Conservation (phyloP, 2,329 filamentous ascomycete species). For the Neopestalotiopsis sp. region DNA sequence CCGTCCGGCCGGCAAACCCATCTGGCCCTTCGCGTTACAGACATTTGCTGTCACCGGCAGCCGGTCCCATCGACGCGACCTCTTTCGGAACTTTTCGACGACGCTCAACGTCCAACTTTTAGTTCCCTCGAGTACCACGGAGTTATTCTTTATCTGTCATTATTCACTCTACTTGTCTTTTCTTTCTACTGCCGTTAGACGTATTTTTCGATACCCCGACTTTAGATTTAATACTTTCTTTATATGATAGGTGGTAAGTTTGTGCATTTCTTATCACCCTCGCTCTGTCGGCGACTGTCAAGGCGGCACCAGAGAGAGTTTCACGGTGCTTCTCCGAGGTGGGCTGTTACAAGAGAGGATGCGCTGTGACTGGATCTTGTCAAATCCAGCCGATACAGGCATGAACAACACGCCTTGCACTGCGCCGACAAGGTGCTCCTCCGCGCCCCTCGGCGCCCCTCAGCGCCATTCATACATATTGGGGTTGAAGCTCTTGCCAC, state of each 20-base stretch:
- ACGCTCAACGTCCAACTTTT: conserved; percentile 2
- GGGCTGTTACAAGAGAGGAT: neutral
- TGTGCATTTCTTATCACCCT: conserved; percentile 13
- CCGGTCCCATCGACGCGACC: neutral
- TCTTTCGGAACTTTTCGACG: neutral
- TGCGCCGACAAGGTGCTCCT: neutral
- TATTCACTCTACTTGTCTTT: conserved; percentile 26
- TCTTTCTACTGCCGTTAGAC: conserved; percentile 34
- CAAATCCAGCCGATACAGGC: neutral
- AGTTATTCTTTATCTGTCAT: conserved; percentile 27
- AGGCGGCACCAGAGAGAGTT: neutral
- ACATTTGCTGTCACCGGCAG: neutral
- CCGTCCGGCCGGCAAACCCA: neutral
- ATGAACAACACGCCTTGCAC: neutral
- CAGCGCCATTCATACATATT: neutral
- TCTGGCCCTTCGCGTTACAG: conserved; percentile 1
- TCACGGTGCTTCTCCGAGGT: neutral
- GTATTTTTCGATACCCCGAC: conserved; percentile 38
- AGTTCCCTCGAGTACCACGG: conserved; percentile 22
- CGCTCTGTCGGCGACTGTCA: neutral
- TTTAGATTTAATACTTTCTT: conserved; percentile 37
- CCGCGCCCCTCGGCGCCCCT: neutral
- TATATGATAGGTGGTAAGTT: conserved; percentile 32
- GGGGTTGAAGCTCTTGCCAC: neutral
- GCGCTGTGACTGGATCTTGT: neutral